Evolutionary conservation across 2,329 filamentous ascomycete species (phyloP).

Genomic region (Ceratocystis cacaofunesta): DNA sequence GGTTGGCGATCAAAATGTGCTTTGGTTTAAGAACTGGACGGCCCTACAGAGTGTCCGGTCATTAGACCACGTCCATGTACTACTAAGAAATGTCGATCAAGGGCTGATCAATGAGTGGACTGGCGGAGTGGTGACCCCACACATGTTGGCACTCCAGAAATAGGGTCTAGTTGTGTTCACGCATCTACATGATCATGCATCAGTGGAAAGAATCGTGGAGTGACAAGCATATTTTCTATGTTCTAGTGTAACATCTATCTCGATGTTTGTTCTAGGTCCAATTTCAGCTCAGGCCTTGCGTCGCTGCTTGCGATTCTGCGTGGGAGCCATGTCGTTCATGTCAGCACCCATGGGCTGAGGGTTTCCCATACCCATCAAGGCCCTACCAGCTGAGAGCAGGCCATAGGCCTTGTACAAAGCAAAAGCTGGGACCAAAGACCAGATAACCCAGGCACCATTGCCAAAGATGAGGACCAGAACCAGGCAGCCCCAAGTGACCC

Average conservation of each 20-base stretch:
- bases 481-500: conserved; percentile 77
- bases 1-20: conserved; percentile 38
- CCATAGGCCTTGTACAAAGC: conserved; percentile 39
- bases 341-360: conserved; percentile 20
- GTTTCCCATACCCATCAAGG: conserved; percentile 28
- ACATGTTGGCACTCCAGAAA: conserved; percentile 6
- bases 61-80: conserved; percentile 78
- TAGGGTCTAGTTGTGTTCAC: not conserved
- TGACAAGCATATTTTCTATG: not conserved
- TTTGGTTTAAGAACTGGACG: conserved; percentile 95
- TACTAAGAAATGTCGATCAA: conserved; percentile 41
- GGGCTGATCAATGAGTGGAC: conserved; percentile 41
- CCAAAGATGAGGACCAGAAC: conserved; percentile 62
- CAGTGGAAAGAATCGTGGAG: not conserved
- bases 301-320: conserved; percentile 39
- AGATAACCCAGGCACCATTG: conserved; percentile 54
- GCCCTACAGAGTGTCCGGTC: conserved; percentile 74
- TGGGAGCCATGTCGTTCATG: conserved; percentile 22
- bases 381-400: conserved; percentile 39
- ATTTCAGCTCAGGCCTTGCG: conserved; percentile 31
- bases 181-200: not conserved
- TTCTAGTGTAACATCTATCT: not conserved
- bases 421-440: conserved; percentile 40
- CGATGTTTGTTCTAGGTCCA: conserved; percentile 14
- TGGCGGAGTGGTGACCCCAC: conserved; percentile 1